Conservation (phyloP, 345 rosid species). For the Cardamine resedifolia region DNA sequence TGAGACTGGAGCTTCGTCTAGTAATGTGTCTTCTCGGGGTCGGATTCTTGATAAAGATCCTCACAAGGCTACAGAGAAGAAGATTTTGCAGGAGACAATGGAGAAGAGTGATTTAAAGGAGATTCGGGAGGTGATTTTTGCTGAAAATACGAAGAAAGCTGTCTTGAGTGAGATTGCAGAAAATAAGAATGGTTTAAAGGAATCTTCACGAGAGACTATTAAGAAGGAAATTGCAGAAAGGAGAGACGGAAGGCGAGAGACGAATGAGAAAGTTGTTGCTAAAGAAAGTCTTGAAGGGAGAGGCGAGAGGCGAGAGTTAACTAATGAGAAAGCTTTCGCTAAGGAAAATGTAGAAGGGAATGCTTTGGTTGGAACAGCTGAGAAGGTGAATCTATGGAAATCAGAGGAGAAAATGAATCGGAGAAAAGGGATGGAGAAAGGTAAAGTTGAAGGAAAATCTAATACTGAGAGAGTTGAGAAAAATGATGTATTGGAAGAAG, state of each 20-base stretch:
- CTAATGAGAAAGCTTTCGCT: slow-evolving; percentile 5
- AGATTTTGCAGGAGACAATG: slow-evolving; percentile 24
- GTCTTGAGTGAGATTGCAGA: slow-evolving; percentile 23
- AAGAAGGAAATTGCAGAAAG: slow-evolving; percentile 6
- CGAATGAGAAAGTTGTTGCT: not conserved
- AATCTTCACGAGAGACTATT: not conserved
- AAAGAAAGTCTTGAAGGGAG: slow-evolving; percentile 13
- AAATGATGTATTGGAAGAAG: slow-evolving; percentile 21
- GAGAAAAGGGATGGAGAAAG: slow-evolving; percentile 15
- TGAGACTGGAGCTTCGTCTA: slow-evolving; percentile 24
- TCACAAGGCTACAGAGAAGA: slow-evolving; percentile 32
- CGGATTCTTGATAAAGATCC: slow-evolving; percentile 20
- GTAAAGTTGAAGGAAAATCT: not conserved
- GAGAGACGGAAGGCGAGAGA: slow-evolving; percentile 3
- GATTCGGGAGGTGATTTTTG: not conserved
- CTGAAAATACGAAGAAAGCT: slow-evolving; percentile 17
- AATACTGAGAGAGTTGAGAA: slow-evolving; percentile 20
- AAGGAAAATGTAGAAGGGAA: slow-evolving; percentile 18
- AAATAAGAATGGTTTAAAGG: slow-evolving; percentile 13
- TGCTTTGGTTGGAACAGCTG: slow-evolving; percentile 20
- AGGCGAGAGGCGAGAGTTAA: not conserved
- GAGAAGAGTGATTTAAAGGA: slow-evolving; percentile 27
- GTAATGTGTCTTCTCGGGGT: slow-evolving; percentile 15
- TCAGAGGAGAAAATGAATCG: slow-evolving; percentile 22
- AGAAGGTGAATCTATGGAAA: slow-evolving; percentile 34